phyloP scores from a whole-genome alignment of 441 rosid genomes.

The Hura crepitans region DNA sequence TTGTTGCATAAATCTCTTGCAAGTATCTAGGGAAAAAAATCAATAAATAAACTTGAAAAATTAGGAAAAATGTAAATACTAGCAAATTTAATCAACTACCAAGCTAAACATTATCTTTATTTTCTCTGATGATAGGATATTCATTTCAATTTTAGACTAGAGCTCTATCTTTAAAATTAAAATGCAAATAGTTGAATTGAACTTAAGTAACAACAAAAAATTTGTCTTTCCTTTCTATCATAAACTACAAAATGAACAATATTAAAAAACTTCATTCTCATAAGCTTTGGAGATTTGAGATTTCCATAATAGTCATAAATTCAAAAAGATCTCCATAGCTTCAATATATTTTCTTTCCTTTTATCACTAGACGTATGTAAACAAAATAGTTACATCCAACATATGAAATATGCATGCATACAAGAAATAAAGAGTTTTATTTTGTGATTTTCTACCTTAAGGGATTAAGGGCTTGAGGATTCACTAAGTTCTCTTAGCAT shows the following conservation, averaged over 20 bases:
- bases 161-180: neutral
- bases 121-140: neutral
- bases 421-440: neutral
- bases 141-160: neutral
- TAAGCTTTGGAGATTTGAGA: neutral
- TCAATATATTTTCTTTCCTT: neutral
- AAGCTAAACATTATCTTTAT: neutral
- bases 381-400: neutral
- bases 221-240: neutral
- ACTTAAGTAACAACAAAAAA: neutral
- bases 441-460: neutral
- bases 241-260: neutral
- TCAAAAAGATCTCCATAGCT: neutral
- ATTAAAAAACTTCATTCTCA: neutral
- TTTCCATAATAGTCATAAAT: neutral
- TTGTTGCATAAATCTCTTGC: slow-evolving; percentile 83
- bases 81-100: slow-evolving; percentile 1
- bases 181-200: neutral
- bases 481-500: neutral
- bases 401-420: neutral
- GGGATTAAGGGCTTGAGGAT: neutral
- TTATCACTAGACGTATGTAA: neutral
- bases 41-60: neutral
- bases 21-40: slow-evolving; percentile 23
- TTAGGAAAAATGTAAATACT: neutral